phyloP scores from a whole-genome alignment of 2,329 filamentous ascomycete species.

The Clonostachys rosea region DNA sequence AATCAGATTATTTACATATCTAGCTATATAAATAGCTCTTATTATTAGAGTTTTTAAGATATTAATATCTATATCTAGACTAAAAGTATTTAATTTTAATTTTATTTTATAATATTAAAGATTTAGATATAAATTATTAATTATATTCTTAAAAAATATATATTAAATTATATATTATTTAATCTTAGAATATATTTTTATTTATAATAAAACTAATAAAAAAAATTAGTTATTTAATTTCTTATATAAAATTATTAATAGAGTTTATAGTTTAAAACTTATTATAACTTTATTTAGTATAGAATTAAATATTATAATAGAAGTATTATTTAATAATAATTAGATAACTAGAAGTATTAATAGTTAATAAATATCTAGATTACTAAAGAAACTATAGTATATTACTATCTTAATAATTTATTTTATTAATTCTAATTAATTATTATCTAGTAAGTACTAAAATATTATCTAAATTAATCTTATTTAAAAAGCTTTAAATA shows the following conservation, averaged over 20 bases:
- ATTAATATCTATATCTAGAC: too few species aligned
- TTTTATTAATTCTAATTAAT: neutral
- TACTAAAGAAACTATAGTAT: neutral
- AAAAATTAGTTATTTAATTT: too few species aligned
- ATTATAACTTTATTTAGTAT: neutral
- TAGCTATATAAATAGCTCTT: too few species aligned
- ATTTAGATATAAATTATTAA: too few species aligned
- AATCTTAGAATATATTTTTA: too few species aligned
- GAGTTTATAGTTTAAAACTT: neutral
- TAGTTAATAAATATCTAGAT: neutral
- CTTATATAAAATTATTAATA: neutral
- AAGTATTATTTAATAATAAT: neutral
- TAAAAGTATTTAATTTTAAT: too few species aligned
- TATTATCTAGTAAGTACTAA: neutral
- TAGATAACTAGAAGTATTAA: neutral
- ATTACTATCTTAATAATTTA: neutral
- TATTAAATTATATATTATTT: too few species aligned
- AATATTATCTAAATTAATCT: neutral
- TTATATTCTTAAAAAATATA: too few species aligned
- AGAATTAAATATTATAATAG: neutral
- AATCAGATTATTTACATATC: too few species aligned
- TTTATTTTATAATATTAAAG: too few species aligned
- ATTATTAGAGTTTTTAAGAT: too few species aligned
- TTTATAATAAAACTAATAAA: too few species aligned
- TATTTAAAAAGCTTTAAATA: neutral